Evolutionary conservation across 2,329 filamentous ascomycete species (phyloP).

Genomic region (Penicillium sp.): DNA sequence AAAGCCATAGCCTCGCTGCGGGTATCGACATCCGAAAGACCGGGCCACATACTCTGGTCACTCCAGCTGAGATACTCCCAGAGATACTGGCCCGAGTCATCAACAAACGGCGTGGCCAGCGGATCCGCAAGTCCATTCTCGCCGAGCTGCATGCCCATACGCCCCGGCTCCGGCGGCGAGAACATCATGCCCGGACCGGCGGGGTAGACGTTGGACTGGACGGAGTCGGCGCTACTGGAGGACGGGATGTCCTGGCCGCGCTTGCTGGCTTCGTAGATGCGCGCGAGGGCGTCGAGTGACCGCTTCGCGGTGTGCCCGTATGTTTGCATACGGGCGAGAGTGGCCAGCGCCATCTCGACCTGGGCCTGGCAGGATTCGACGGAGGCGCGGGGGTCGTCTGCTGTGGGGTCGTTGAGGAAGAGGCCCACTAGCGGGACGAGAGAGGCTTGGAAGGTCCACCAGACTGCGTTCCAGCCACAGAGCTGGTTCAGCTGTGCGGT

Average conservation of each 20-base stretch:
- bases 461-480: slow-evolving; percentile 78
- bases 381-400: slow-evolving; percentile 62
- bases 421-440: slow-evolving; percentile 77
- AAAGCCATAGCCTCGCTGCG: slow-evolving; percentile 25
- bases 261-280: slow-evolving; percentile 62
- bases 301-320: slow-evolving; percentile 66
- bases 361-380: slow-evolving; percentile 55
- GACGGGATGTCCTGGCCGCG: slow-evolving; percentile 23
- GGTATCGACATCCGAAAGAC: slow-evolving; percentile 28
- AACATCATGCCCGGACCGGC: slow-evolving; percentile 15
- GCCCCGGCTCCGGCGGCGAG: slow-evolving; percentile 20
- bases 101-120: slow-evolving; percentile 26
- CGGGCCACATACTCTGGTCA: slow-evolving; percentile 36
- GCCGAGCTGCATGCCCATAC: slow-evolving; percentile 17
- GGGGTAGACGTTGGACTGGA: slow-evolving; percentile 15
- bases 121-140: slow-evolving; percentile 29
- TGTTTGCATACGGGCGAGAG: slow-evolving; percentile 57
- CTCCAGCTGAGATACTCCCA: slow-evolving; percentile 45
- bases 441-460: slow-evolving; percentile 77
- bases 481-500: slow-evolving; percentile 75
- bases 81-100: slow-evolving; percentile 36
- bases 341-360: slow-evolving; percentile 51
- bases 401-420: slow-evolving; percentile 51
- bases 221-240: slow-evolving; percentile 11
- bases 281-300: slow-evolving; percentile 63